These are phyloP conservation scores for Citrus maxima DNA, from an alignment of 345 rosid genomes.

Conservation along the genomic window DNA sequence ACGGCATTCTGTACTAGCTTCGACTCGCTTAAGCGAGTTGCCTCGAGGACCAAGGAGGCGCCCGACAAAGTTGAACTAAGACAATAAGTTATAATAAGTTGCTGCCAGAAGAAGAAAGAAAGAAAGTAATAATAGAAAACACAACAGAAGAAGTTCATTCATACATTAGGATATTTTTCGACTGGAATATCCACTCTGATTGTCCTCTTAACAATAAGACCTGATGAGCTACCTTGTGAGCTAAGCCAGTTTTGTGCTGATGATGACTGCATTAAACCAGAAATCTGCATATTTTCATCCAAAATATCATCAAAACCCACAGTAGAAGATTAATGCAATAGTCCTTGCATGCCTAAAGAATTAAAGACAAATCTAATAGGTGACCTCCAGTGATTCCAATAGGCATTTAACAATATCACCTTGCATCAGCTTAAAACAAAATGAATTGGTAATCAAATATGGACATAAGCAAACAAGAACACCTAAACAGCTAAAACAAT, in stretches of 20 bases:
- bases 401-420: neutral
- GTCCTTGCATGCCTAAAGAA: neutral
- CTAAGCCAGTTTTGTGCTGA: constrained; percentile 73
- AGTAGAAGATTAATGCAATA: neutral
- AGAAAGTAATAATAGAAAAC: neutral
- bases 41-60: constrained; percentile 99
- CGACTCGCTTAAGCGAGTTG: constrained; percentile 95
- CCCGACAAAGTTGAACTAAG: constrained; percentile 96
- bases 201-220: constrained; percentile 82
- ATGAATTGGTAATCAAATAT: neutral
- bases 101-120: constrained; percentile 5
- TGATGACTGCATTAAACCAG: constrained; percentile 58
- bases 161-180: constrained; percentile 74
- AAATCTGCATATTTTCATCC: constrained; percentile 49
- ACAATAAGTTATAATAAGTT: constrained; percentile 16
- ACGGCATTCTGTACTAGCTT: constrained; percentile 91
- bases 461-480: neutral
- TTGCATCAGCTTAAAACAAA: constrained; percentile 9
- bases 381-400: neutral
- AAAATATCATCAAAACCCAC: constrained; percentile 28
- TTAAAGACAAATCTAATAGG: neutral
- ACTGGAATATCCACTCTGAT: constrained; percentile 97
- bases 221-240: constrained; percentile 75
- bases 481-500: constrained; percentile 10
- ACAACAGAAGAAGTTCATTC: constrained; percentile 11